These are phyloP conservation scores for Aphanocladium album DNA, from an alignment of 2,329 filamentous ascomycete species.

Conservation along the genomic window DNA sequence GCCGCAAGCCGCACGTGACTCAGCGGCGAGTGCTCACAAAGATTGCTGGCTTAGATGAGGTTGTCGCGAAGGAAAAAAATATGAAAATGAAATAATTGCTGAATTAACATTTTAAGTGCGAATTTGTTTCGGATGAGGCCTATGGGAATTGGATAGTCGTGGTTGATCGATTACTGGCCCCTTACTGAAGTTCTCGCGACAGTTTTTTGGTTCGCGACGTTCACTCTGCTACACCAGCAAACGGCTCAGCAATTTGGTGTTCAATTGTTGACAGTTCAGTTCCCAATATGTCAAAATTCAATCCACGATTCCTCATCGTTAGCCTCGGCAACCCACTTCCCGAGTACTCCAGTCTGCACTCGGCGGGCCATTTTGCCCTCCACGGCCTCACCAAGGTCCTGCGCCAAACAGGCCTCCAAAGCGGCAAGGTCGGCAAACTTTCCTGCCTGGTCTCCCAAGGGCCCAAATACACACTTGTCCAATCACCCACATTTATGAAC, in stretches of 20 bases:
- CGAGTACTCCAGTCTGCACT: constrained; percentile 77
- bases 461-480: constrained; percentile 60
- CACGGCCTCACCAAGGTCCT: constrained; percentile 47
- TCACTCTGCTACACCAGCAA: too few relatives aligned
- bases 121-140: too few relatives aligned
- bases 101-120: too few relatives aligned
- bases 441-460: constrained; percentile 44
- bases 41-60: too few relatives aligned
- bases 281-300: constrained; percentile 26
- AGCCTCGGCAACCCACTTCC: constrained; percentile 80
- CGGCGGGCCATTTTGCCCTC: constrained; percentile 77
- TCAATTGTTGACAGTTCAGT: not conserved
- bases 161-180: not conserved
- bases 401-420: constrained; percentile 44
- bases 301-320: constrained; percentile 65
- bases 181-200: not conserved
- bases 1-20: constrained; percentile 4
- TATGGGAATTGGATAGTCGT: not conserved
- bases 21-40: constrained; percentile 11
- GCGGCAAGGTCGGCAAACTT: constrained; percentile 45
- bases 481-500: constrained; percentile 81
- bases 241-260: not conserved
- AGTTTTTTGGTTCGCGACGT: not conserved
- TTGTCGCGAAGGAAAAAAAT: not conserved
- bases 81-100: not conserved